Base-by-base conservation (phyloP, 352 stramenopile species). In the Phytopythium helicoides region DNA sequence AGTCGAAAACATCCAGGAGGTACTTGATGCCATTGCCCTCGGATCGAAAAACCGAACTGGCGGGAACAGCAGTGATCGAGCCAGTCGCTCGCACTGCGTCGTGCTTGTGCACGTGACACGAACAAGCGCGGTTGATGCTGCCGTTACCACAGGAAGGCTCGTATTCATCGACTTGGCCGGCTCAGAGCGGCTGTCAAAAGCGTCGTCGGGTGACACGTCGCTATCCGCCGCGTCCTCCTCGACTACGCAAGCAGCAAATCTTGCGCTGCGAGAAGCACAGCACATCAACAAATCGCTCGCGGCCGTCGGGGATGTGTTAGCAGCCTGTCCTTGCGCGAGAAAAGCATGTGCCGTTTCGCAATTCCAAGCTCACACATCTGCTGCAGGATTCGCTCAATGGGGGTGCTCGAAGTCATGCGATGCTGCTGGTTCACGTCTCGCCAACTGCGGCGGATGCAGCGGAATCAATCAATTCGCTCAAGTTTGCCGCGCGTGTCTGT, bases 301-400 rank as follows among this genome's bases (percentile, higher is more conserved):
- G 12, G 82, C 85, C 7, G 60, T 95, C 18, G 74, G 72, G 9
- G 81, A 95, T 46, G 85, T 95, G 8, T 56, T 93, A 33, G 60
- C 71, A 8, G 76, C 83, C 14, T n/a, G 54, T 92, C 31, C 54
- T 83, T 28, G 74, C 77, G 1, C 89, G 88, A 60, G 81, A 94
- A 19, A 90, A 91, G 22, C 81, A 93, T 58, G 71, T 95, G 3
- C 84, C 83, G 42, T 95, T 86, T 50, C 70, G 86, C 12, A 93
- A 95, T 49, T 88, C 81, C 11, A 95, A 95, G 62, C 73, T 95
- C 21, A 95, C 86, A 18, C 80, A 92, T 54, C 53, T 95, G 54
- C 62, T 95, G 25, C 85, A 93, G 49, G 81, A 92, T 38, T 88
- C 79, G 25, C 52, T 92, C 11, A 55, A 56, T 44, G 72, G 73